These are phyloP conservation scores for Sphagnum magellanicum DNA, from an alignment of 228 moss, liverwort and hornwort genomes.

Conservation along the genomic window DNA sequence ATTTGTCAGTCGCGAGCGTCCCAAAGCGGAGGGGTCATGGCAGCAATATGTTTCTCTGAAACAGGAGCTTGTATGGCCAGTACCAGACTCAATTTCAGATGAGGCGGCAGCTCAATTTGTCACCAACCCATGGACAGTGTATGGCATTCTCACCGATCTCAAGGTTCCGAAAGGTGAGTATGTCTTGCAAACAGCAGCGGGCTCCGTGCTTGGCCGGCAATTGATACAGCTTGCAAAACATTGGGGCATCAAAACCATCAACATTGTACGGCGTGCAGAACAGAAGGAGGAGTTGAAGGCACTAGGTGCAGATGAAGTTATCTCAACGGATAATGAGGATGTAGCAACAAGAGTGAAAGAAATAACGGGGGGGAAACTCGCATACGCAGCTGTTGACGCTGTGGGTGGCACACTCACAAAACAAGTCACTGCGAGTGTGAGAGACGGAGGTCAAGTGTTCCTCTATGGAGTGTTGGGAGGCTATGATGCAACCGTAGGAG, in stretches of 20 bases:
- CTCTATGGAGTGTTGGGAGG: too few species aligned
- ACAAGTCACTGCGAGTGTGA: conserved; percentile 41
- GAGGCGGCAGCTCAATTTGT: conserved; percentile 68
- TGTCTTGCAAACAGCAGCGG: conserved; percentile 63
- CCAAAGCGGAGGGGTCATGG: conserved; percentile 76
- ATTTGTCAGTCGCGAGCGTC: too few species aligned
- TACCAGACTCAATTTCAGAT: conserved; percentile 64
- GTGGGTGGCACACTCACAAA: conserved; percentile 49
- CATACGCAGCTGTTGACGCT: conserved; percentile 41
- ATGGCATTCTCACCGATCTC: conserved; percentile 28
- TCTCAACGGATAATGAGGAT: conserved; percentile 47
- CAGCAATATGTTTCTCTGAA: conserved; percentile 66
- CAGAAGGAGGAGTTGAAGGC: conserved; percentile 33
- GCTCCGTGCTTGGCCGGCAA: conserved; percentile 68
- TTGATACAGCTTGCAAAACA: conserved; percentile 44
- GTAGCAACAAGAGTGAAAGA: conserved; percentile 32
- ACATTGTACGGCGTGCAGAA: conserved; percentile 39
- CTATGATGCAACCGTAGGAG: too few species aligned
- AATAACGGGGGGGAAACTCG: conserved; percentile 33
- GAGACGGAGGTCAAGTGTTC: too few species aligned
- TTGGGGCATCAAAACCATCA: conserved; percentile 56
- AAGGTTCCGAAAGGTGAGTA: conserved; percentile 58
- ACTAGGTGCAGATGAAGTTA: conserved; percentile 46
- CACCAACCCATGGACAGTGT: conserved; percentile 71
- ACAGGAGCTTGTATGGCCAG: conserved; percentile 45